phyloP scores from a whole-genome alignment of 2,329 filamentous ascomycete genomes.

The Fusarium dlaminii region DNA sequence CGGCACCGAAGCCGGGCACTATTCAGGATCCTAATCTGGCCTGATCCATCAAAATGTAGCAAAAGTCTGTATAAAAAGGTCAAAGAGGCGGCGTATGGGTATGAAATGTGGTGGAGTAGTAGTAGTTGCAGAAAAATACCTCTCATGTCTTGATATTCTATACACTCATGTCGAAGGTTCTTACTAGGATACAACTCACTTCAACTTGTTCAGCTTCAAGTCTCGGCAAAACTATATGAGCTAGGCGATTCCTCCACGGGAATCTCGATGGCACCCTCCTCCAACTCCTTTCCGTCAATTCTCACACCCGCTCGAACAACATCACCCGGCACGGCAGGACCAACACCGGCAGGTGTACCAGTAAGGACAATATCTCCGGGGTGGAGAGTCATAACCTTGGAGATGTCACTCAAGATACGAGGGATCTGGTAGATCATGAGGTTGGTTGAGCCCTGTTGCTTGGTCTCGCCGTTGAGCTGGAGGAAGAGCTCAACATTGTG shows the following conservation, averaged over 20 bases:
- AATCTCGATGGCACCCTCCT: slow-evolving; percentile 87
- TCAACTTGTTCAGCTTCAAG: slow-evolving; percentile 52
- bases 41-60: background rate
- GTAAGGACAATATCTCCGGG: slow-evolving; percentile 93
- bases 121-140: background rate
- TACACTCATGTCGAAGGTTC: background rate
- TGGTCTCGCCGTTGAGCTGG: slow-evolving; percentile 79
- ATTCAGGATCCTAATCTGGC: slow-evolving; percentile 68
- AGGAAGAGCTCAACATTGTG: slow-evolving; percentile 90
- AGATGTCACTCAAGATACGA: slow-evolving; percentile 88
- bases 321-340: slow-evolving; percentile 84
- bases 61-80: background rate
- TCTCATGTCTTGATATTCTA: slow-evolving; percentile 18
- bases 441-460: slow-evolving; percentile 88
- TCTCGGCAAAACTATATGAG: slow-evolving; percentile 80
- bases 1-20: slow-evolving; percentile 68
- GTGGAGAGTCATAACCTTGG: slow-evolving; percentile 92
- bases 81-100: background rate
- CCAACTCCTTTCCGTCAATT: slow-evolving; percentile 82
- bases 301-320: slow-evolving; percentile 85
- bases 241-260: slow-evolving; percentile 81
- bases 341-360: slow-evolving; percentile 97
- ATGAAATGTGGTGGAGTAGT: background rate
- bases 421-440: slow-evolving; percentile 95
- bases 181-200: background rate